Conservation (phyloP, 2,329 filamentous ascomycete species). For the Pseudocercospora fijiensis region DNA sequence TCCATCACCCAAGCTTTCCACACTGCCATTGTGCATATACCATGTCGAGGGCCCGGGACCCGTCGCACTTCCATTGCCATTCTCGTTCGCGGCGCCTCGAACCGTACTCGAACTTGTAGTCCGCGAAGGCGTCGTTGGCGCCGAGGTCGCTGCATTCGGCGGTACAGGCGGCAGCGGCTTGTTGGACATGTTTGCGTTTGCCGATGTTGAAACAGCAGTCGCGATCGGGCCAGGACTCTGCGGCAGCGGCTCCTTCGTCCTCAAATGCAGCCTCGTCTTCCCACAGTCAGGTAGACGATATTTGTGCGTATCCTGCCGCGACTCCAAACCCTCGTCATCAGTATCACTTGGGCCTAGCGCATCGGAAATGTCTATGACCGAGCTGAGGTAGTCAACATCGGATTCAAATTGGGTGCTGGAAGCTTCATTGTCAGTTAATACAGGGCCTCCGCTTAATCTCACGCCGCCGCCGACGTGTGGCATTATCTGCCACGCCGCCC, state of each 20-base stretch:
- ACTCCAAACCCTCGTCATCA: slow-evolving; percentile 52
- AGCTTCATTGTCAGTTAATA: slow-evolving; percentile 41
- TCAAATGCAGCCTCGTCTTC: slow-evolving; percentile 53
- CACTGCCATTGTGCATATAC: slow-evolving; percentile 9
- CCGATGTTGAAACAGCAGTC: background rate
- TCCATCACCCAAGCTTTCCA: slow-evolving; percentile 43
- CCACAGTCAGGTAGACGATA: slow-evolving; percentile 70
- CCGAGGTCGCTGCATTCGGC: slow-evolving; percentile 10
- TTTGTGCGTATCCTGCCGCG: slow-evolving; percentile 67
- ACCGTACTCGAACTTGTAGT: slow-evolving; percentile 8
- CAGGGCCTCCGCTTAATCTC: slow-evolving; percentile 33
- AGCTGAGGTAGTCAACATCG: slow-evolving; percentile 25
- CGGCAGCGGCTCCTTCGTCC: slow-evolving; percentile 36
- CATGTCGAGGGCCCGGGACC: slow-evolving; percentile 8
- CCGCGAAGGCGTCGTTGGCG: slow-evolving; percentile 23
- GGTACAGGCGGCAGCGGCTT: slow-evolving; percentile 10
- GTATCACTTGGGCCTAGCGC: slow-evolving; percentile 53
- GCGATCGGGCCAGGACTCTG: slow-evolving; percentile 42
- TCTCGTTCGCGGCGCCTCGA: slow-evolving; percentile 3
- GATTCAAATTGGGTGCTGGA: slow-evolving; percentile 10
- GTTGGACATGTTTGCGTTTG: slow-evolving; percentile 14
- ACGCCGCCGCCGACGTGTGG: slow-evolving; percentile 35
- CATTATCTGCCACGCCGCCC: slow-evolving; percentile 63
- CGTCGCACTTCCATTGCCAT: background rate
- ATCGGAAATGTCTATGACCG: slow-evolving; percentile 54